Evolutionary conservation across 345 rosid genomes (phyloP).

Genomic region (Acer campestre): DNA sequence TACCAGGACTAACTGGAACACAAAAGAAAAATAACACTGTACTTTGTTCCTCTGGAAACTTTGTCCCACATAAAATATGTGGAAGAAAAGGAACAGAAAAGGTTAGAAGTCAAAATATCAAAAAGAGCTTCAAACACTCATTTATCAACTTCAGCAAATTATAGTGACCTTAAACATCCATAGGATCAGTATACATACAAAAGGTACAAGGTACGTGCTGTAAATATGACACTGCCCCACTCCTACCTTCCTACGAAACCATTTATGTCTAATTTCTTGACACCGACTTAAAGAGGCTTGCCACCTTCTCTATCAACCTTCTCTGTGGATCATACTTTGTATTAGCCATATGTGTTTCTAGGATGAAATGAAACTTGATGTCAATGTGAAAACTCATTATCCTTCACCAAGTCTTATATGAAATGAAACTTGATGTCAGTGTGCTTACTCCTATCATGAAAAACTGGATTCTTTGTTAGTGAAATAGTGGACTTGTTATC

Average conservation of each 20-base stretch:
- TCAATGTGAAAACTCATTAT: no score
- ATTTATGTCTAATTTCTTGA: constrained; percentile 45
- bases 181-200: constrained; percentile 43
- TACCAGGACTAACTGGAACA: constrained; percentile 82
- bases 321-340: constrained; percentile 36
- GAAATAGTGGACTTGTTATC: no score
- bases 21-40: constrained; percentile 67
- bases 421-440: no score
- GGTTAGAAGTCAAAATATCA: background rate
- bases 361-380: background rate
- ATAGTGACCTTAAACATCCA: constrained; percentile 22
- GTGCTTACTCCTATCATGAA: no score
- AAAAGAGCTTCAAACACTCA: background rate
- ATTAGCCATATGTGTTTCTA: constrained; percentile 1
- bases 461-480: no score
- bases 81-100: background rate
- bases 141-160: no score
- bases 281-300: constrained; percentile 53
- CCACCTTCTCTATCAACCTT: constrained; percentile 88
- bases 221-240: constrained; percentile 52
- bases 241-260: constrained; percentile 66
- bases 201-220: constrained; percentile 75
- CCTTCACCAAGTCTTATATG: no score
- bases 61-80: constrained; percentile 21
- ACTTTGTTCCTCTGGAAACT: constrained; percentile 29